A percentile compares a stretch with the other conserved stretches of the same genome.
These are phyloP conservation scores for Trichoderma virens DNA, from an alignment of 495 filamentous ascomycete genomes.

Conservation along the genomic window DNA sequence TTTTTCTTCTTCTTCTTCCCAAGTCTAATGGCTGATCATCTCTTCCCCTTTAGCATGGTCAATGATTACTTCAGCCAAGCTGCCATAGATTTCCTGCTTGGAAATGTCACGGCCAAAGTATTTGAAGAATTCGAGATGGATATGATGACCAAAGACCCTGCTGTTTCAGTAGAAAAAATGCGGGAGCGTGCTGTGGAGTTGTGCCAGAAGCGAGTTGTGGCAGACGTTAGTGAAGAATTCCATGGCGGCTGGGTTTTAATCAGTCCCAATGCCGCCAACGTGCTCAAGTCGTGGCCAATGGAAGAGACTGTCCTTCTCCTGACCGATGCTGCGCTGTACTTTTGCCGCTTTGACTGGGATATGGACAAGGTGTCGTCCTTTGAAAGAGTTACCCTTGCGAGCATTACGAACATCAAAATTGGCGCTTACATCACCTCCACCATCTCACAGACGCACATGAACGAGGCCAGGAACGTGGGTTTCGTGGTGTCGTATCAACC, in stretches of 20 bases:
- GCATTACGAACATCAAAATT: conserved; percentile 59
- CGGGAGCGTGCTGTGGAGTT: conserved; percentile 84
- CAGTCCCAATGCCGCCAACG: conserved; percentile 46
- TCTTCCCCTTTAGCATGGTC: conserved; percentile 59
- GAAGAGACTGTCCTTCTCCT: conserved; percentile 81
- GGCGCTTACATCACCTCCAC: conserved; percentile 88
- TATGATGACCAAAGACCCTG: conserved; percentile 82
- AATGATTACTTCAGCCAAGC: conserved; percentile 95
- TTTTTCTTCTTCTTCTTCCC: not conserved
- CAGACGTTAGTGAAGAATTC: conserved; percentile 74
- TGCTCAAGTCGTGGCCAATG: conserved; percentile 62
- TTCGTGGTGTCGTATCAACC: conserved; percentile 69
- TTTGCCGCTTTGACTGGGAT: conserved; percentile 85
- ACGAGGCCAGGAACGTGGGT: conserved; percentile 75
- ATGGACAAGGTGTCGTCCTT: conserved; percentile 87
- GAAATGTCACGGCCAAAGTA: conserved; percentile 71
- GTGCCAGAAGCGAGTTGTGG: conserved; percentile 73
- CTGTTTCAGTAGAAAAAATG: conserved; percentile 72
- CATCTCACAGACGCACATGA: conserved; percentile 60
- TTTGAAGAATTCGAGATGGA: conserved; percentile 88
- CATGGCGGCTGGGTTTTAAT: conserved; percentile 77
- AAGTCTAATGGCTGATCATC: not conserved
- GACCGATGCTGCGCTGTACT: conserved; percentile 77
- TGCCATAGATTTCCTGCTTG: conserved; percentile 88
- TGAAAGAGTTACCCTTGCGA: conserved; percentile 72